Base-by-base conservation (phyloP, 768 basidiomycete species). In the Panus rudis region DNA sequence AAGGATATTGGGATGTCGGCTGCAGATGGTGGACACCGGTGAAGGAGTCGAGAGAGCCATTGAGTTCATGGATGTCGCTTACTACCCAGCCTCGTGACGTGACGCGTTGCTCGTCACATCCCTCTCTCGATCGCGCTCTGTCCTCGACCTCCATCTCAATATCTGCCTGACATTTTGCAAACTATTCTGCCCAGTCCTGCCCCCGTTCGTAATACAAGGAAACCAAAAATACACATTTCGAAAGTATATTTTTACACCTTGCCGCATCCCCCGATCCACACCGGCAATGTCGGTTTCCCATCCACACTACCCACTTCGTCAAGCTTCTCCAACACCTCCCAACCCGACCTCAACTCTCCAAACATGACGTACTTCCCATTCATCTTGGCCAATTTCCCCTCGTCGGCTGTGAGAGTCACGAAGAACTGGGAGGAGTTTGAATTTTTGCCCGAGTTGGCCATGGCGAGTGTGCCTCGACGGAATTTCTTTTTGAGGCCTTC, bases 371-470 rank as follows among this genome's bases (percentile, higher is more conserved):
- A 72, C 51, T 70, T 73, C 30, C 72, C 72, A n/a, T 63, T 65
- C 37, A 76, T 51, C 56, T 72, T 78, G 33, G 64, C 60, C 32
- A 72, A 61, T 44, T 59, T 62, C 22, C 52, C 49, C 19, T 70
- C 62, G 25, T 71, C 64, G 37, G 64, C 59, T 2, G 70, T 63
- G 26, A 75, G 65, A 16, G 72, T 67, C 45, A 76, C 53, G 44
- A 76, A 77, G 55, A 74, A 76, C 54, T 75, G 69, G 3, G 67
- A 69, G 38, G 71, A 65, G 49, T 72, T 72, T 31, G 66, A 69
- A 46, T 72, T 68, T 54, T 73, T 68, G 19, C 70, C 70, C 22
- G 70, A 68, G 53, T 72, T 73, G 3, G 73, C 74, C 73, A 76
- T 77, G 0, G 68, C 72, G 17, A 79, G 57, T 2, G 71, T 67